These are phyloP conservation scores for Blastocrithidia nonstop DNA, from an alignment of 208 protist genomes.

Conservation along the genomic window DNA sequence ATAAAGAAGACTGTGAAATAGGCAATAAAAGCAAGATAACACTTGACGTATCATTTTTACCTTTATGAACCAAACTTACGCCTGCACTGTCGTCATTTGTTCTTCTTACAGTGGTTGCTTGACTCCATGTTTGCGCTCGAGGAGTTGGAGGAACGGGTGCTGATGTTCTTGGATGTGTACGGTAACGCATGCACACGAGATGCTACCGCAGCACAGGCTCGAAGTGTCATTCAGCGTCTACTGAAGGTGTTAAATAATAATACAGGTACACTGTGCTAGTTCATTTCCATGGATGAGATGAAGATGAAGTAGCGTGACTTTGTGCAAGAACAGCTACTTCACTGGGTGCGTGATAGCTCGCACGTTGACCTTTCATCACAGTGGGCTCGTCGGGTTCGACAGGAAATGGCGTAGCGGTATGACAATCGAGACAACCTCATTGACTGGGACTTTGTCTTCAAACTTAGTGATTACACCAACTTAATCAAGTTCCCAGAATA, in stretches of 20 bases:
- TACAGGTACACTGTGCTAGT: conserved; percentile 10
- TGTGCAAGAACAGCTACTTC: conserved; percentile 61
- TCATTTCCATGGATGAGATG: conserved; percentile 56
- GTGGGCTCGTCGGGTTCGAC: conserved; percentile 47
- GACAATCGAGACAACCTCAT: conserved; percentile 87
- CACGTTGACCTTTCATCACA: conserved; percentile 32
- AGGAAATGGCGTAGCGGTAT: conserved; percentile 85
- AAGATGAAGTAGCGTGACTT: conserved; percentile 81
- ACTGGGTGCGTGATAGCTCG: conserved; percentile 55
- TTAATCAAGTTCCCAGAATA: conserved; percentile 84
- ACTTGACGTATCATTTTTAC: conserved; percentile 57
- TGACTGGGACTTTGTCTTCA: conserved; percentile 87
- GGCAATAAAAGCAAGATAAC: background rate
- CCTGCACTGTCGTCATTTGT: conserved; percentile 71
- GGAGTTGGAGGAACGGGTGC: conserved; percentile 75
- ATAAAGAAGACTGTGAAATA: background rate
- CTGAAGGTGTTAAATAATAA: conserved; percentile 21
- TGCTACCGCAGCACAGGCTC: conserved; percentile 50
- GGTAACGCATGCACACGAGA: conserved; percentile 68
- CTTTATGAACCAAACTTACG: conserved; percentile 82
- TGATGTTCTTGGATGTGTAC: conserved; percentile 85
- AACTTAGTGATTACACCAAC: conserved; percentile 69
- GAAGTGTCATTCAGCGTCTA: conserved; percentile 48
- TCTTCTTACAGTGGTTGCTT: conserved; percentile 84
- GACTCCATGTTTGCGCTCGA: conserved; percentile 77